Conservation (phyloP, 495 filamentous ascomycete genomes). For the Cercophora scortea region DNA sequence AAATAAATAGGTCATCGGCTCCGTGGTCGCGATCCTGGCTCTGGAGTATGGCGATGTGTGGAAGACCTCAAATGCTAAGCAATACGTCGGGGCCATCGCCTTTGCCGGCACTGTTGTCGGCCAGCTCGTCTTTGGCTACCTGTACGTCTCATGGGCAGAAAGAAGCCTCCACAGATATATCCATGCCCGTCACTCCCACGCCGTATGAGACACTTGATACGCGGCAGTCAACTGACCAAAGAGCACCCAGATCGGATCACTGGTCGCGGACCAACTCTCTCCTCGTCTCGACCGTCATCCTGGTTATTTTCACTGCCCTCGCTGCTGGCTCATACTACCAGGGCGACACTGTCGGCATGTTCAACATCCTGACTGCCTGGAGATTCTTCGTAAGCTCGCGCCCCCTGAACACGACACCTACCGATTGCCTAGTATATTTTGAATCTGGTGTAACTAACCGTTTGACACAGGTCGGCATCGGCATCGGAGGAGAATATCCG, state of each 20-base stretch:
- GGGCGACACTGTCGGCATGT: constrained; percentile 58
- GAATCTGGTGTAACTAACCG: no score
- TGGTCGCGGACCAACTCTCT: constrained; percentile 79
- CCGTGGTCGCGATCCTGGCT: constrained; percentile 63
- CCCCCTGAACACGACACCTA: not conserved
- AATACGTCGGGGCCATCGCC: constrained; percentile 68
- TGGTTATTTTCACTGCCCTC: constrained; percentile 80
- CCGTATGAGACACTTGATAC: no score
- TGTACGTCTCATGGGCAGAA: constrained; percentile 19
- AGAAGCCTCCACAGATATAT: not conserved
- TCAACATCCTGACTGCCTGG: constrained; percentile 77
- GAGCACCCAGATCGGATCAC: constrained; percentile 49
- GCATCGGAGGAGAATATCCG: constrained; percentile 74
- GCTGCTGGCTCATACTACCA: constrained; percentile 66
- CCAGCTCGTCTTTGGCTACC: constrained; percentile 73
- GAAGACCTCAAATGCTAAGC: constrained; percentile 53
- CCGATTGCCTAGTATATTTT: no score
- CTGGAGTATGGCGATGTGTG: constrained; percentile 58
- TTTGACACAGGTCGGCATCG: constrained; percentile 38
- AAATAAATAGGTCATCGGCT: constrained; percentile 64
- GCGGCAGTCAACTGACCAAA: no score
- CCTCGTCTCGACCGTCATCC: constrained; percentile 68
- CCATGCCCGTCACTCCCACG: no score
- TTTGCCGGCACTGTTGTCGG: constrained; percentile 88
- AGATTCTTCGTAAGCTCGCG: constrained; percentile 71